These are phyloP conservation scores for Hypholoma sublateritium DNA, from an alignment of 768 basidiomycete genomes.

Conservation along the genomic window DNA sequence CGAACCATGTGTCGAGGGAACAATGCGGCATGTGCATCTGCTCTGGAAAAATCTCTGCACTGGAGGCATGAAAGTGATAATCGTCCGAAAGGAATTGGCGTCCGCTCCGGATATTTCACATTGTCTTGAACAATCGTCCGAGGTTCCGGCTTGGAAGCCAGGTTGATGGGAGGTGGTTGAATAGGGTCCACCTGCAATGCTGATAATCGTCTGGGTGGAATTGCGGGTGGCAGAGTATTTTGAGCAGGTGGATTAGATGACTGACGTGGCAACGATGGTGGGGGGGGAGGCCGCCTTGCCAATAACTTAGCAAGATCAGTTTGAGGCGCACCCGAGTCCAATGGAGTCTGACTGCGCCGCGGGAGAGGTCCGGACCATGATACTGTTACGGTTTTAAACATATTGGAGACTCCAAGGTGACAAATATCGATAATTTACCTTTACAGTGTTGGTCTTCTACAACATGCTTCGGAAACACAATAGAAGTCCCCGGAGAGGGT, in stretches of 20 bases:
- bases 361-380: no score
- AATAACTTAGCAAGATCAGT: constrained; percentile 22
- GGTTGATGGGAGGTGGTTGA: constrained; percentile 15
- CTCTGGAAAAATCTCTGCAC: constrained; percentile 41
- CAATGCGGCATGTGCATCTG: constrained; percentile 42
- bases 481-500: no score
- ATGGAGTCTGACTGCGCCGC: neutral
- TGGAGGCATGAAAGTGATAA: constrained; percentile 32
- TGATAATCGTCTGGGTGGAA: neutral
- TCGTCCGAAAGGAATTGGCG: neutral
- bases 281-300: constrained; percentile 35
- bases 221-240: neutral
- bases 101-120: no score
- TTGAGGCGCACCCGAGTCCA: neutral
- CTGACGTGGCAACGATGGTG: constrained; percentile 14
- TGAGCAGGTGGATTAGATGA: neutral
- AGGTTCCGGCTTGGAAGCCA: constrained; percentile 14
- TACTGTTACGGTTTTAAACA: no score
- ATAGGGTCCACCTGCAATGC: neutral
- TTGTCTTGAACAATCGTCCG: neutral
- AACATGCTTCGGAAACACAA: no score
- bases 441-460: no score
- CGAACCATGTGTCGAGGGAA: constrained; percentile 41
- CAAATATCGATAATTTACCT: no score
- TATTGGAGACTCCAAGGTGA: no score